These are phyloP conservation scores for Kondoa malvinella DNA, from an alignment of 768 basidiomycete species.

Conservation along the genomic window DNA sequence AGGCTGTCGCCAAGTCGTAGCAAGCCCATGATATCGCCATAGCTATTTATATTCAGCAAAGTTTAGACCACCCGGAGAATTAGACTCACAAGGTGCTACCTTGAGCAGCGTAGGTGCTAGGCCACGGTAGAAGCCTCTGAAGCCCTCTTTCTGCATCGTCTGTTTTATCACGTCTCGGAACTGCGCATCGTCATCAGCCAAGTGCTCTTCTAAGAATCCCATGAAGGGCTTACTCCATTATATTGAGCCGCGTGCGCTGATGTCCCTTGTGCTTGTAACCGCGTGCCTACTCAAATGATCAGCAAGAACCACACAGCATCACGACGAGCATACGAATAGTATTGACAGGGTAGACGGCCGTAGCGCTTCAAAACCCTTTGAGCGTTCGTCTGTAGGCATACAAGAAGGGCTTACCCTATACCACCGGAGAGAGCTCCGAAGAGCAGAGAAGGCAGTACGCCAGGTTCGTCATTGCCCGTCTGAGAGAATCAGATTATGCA, in stretches of 20 bases:
- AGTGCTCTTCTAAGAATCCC: too few species aligned
- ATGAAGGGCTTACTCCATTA: constrained; percentile 23
- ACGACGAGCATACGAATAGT: too few species aligned
- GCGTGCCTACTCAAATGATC: constrained; percentile 54
- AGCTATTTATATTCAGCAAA: not conserved
- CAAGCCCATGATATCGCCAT: not conserved
- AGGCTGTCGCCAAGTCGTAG: too few species aligned
- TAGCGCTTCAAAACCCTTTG: constrained; percentile 35
- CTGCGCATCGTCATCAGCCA: constrained; percentile 17
- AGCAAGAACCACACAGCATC: not conserved
- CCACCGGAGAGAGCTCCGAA: constrained; percentile 88
- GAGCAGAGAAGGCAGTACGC: constrained; percentile 50
- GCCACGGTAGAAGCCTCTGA: constrained; percentile 3
- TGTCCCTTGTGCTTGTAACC: constrained; percentile 89
- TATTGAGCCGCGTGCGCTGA: constrained; percentile 85
- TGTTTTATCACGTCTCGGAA: not conserved
- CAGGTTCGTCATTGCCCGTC: constrained; percentile 73
- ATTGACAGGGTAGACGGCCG: constrained; percentile 76
- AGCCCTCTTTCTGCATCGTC: not conserved
- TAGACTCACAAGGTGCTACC: not conserved
- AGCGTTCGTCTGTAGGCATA: not conserved
- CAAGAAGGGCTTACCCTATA: constrained; percentile 40
- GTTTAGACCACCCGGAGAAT: too few species aligned
- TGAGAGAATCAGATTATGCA: constrained; percentile 40
- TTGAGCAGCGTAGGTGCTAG: constrained; percentile 3